phyloP scores from a whole-genome alignment of 192 early-diverging fungal genomes.

The Dissophora globulifera region DNA sequence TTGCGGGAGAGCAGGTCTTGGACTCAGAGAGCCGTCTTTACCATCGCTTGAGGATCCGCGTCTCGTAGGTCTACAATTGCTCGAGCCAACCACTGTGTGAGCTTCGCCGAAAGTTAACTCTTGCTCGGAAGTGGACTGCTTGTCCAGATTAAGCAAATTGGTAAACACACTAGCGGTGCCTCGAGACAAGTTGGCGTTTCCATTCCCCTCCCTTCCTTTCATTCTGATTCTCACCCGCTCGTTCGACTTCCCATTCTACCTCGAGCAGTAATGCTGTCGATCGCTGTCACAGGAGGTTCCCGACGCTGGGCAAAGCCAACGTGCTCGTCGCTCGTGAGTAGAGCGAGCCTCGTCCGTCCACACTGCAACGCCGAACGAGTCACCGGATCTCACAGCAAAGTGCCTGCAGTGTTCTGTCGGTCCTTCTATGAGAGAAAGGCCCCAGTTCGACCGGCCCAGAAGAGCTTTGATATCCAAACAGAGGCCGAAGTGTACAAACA shows the following conservation, averaged over 20 bases:
- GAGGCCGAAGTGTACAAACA: background rate
- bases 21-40: too few relatives aligned
- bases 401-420: background rate
- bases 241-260: background rate
- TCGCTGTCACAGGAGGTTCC: constrained; percentile 8
- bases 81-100: too few relatives aligned
- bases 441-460: background rate
- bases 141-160: background rate
- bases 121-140: background rate
- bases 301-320: background rate
- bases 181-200: too few relatives aligned
- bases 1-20: too few relatives aligned
- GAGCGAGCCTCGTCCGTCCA: background rate
- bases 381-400: background rate
- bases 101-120: too few relatives aligned
- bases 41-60: too few relatives aligned
- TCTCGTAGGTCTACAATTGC: too few relatives aligned
- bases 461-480: background rate
- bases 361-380: background rate
- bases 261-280: constrained; percentile 10
- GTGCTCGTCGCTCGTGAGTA: background rate
- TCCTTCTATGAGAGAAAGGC: background rate
- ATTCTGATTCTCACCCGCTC: background rate
- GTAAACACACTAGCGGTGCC: background rate
- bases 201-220: background rate